These are phyloP conservation scores for Planoprotostelium fungivorum DNA, from an alignment of 78 protist species.

Conservation along the genomic window DNA sequence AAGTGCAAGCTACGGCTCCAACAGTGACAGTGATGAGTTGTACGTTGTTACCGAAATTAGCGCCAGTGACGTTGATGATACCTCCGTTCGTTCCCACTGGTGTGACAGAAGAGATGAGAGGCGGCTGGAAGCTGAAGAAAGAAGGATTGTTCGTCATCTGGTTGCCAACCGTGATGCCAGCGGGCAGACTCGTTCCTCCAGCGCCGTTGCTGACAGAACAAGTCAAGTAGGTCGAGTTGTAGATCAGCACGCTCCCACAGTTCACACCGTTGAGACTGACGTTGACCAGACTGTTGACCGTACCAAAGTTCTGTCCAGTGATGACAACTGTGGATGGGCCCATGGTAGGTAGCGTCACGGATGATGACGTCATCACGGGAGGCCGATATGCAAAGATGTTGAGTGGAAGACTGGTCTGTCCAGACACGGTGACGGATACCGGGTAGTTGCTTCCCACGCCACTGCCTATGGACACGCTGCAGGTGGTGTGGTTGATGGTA, in stretches of 20 bases:
- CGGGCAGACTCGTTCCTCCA: not conserved
- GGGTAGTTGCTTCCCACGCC: not conserved
- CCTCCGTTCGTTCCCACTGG: not conserved
- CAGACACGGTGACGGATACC: not conserved
- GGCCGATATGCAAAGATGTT: not conserved
- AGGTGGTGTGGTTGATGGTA: not conserved
- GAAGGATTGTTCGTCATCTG: not conserved
- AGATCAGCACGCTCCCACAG: not conserved
- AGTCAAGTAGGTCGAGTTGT: not conserved
- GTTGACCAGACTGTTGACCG: not conserved
- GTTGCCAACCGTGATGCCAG: not conserved
- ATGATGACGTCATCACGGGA: not conserved
- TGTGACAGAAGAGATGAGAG: not conserved
- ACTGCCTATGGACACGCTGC: not conserved
- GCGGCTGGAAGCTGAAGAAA: not conserved
- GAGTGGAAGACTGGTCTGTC: not conserved
- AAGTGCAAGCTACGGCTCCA: not conserved
- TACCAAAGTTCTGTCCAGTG: not conserved
- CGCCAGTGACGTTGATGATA: not conserved
- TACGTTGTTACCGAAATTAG: not conserved
- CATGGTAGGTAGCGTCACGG: not conserved
- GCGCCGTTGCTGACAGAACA: not conserved
- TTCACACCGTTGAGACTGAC: not conserved
- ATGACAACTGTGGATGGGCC: not conserved
- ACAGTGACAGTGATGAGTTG: not conserved